A percentile compares a stretch with the other conserved stretches of the same genome.
phyloP scores from a whole-genome alignment of 2,329 filamentous ascomycete species.

The Tolypocladium cylindrosporum region DNA sequence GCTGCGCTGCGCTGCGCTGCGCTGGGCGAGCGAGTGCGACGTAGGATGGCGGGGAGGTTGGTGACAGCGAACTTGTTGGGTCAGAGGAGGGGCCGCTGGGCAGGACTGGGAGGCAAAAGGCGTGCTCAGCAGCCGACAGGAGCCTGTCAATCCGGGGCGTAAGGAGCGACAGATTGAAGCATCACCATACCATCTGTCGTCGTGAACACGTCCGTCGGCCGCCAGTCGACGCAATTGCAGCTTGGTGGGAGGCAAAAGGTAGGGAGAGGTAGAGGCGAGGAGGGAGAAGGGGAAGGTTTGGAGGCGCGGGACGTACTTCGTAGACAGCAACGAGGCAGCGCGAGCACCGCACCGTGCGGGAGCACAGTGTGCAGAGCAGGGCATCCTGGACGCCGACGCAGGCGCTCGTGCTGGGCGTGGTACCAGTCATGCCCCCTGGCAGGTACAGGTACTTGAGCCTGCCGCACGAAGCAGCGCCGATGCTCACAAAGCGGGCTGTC shows the following conservation, averaged over 20 bases:
- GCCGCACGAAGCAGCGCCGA: neutral
- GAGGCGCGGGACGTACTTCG: conserved; percentile 1
- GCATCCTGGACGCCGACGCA: conserved; percentile 2
- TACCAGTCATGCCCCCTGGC: neutral
- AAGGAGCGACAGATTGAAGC: conserved; percentile 10
- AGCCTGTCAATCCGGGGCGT: conserved; percentile 16
- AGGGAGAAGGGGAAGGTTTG: conserved; percentile 11
- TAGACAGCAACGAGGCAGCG: conserved; percentile 3
- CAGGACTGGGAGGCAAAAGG: conserved; percentile 7
- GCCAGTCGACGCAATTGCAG: conserved; percentile 16
- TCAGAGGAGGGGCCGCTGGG: conserved; percentile 9
- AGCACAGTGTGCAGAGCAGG: conserved; percentile 1
- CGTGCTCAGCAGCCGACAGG: conserved; percentile 15
- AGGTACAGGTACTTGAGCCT: neutral
- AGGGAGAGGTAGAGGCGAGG: conserved; percentile 7
- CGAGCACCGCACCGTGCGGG: conserved; percentile 4
- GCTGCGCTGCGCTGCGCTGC: neutral
- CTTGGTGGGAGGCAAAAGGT: conserved; percentile 5
- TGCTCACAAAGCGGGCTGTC: no score
- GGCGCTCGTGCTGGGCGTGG: conserved; percentile 1
- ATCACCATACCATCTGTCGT: conserved; percentile 19
- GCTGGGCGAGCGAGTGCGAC: conserved; percentile 4
- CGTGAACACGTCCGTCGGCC: conserved; percentile 9
- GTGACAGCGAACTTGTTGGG: conserved; percentile 4
- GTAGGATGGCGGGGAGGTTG: conserved; percentile 1